These are phyloP conservation scores for Ascocoryne sarcoides DNA, from an alignment of 2,329 filamentous ascomycete genomes.

Conservation along the genomic window DNA sequence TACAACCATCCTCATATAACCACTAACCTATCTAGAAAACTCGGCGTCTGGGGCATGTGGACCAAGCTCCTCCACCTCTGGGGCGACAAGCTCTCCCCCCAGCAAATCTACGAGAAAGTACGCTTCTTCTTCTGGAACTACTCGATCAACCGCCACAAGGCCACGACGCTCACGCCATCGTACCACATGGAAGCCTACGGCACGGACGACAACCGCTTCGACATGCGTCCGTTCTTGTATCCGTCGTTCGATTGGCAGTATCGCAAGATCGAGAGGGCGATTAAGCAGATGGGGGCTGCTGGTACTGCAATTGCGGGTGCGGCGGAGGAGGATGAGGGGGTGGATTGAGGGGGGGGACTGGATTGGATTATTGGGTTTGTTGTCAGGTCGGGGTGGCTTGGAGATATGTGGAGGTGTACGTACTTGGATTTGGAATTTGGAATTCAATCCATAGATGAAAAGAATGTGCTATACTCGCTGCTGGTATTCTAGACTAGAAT, in stretches of 20 bases:
- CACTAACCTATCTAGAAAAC: too few species aligned
- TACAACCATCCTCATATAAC: too few species aligned
- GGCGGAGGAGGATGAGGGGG: background rate
- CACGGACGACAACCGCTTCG: constrained; percentile 50
- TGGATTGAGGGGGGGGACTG: background rate
- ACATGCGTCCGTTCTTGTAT: constrained; percentile 29
- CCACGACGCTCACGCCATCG: constrained; percentile 17
- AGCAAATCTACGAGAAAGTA: constrained; percentile 39
- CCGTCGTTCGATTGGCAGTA: background rate
- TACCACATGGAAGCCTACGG: constrained; percentile 37
- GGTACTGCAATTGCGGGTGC: background rate
- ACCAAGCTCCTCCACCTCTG: constrained; percentile 39
- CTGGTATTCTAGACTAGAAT: too few species aligned
- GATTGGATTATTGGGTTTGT: too few species aligned
- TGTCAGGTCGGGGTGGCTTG: too few species aligned
- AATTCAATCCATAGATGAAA: too few species aligned
- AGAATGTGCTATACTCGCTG: too few species aligned
- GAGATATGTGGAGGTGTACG: too few species aligned
- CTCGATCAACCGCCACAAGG: constrained; percentile 50
- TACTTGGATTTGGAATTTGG: too few species aligned
- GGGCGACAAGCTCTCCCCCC: constrained; percentile 30
- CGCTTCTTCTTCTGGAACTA: constrained; percentile 32
- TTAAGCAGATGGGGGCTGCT: background rate
- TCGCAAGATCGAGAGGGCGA: background rate
- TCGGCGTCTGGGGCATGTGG: constrained; percentile 1